Conservation (phyloP, 1,139 yeast genomes). For the Suhomyces guaymorum region DNA sequence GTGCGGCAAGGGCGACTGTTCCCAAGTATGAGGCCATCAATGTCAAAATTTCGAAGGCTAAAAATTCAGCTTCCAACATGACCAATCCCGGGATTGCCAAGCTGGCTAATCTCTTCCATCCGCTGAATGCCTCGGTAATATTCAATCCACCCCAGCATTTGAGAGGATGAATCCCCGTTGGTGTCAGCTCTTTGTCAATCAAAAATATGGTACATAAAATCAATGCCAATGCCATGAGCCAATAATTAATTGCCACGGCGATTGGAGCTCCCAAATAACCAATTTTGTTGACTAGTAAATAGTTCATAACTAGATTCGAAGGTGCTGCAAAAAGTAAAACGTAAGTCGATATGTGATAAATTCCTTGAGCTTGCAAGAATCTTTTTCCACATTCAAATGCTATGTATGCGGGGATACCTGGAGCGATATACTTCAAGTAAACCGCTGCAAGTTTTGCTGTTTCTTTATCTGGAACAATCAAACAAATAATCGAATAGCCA, state of each 20-base stretch:
- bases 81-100: slow-evolving; percentile 70
- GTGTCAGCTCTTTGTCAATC: slow-evolving; percentile 42
- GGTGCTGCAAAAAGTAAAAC: slow-evolving; percentile 56
- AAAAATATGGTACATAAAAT: slow-evolving; percentile 39
- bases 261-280: slow-evolving; percentile 60
- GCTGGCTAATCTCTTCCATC: slow-evolving; percentile 49
- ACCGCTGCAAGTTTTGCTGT: slow-evolving; percentile 55
- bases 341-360: slow-evolving; percentile 53
- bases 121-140: slow-evolving; percentile 32
- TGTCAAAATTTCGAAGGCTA: slow-evolving; percentile 73
- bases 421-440: slow-evolving; percentile 50
- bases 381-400: slow-evolving; percentile 56
- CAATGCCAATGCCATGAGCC: slow-evolving; percentile 55
- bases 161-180: slow-evolving; percentile 43
- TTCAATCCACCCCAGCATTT: slow-evolving; percentile 34
- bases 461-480: slow-evolving; percentile 45
- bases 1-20: slow-evolving; percentile 56
- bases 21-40: slow-evolving; percentile 60
- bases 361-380: slow-evolving; percentile 55
- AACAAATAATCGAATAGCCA: slow-evolving; percentile 39
- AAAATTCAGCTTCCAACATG: slow-evolving; percentile 73
- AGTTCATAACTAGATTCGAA: slow-evolving; percentile 51
- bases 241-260: slow-evolving; percentile 57
- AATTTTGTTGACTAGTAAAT: slow-evolving; percentile 40
- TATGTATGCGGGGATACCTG: slow-evolving; percentile 59